These are phyloP conservation scores for Ceratobasidium sp. DNA, from an alignment of 1,284 basidiomycete genomes.

Conservation along the genomic window DNA sequence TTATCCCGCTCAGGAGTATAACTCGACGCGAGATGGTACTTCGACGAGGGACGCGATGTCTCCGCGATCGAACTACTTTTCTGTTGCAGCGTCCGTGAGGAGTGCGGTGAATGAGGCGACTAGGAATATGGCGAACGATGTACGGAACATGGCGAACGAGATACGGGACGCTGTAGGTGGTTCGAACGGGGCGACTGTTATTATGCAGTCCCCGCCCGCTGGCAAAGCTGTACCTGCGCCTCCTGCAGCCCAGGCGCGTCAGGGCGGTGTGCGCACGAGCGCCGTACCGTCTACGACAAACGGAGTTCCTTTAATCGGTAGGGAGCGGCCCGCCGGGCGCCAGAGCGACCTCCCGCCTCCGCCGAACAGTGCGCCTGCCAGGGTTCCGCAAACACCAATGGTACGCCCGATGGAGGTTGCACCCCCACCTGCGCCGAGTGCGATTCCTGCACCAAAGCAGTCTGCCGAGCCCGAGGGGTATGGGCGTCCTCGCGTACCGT, in stretches of 20 bases:
- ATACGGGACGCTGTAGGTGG: constrained; percentile 11
- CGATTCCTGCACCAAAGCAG: background rate
- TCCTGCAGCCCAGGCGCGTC: background rate
- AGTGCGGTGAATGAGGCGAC: constrained; percentile 11
- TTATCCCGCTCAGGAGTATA: too few relatives aligned
- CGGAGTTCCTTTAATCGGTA: background rate
- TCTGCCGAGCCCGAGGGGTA: constrained; percentile 8
- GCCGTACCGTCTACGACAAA: background rate
- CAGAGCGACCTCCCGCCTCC: background rate
- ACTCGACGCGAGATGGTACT: background rate
- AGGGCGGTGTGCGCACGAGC: constrained; percentile 16
- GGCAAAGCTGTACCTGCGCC: constrained; percentile 7
- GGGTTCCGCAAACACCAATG: constrained; percentile 8
- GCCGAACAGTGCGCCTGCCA: background rate
- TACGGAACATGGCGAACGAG: constrained; percentile 22
- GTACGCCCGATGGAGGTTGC: constrained; percentile 1
- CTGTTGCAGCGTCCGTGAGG: constrained; percentile 38
- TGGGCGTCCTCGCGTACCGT: constrained; percentile 23
- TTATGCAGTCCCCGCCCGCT: constrained; percentile 23
- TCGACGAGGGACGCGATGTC: constrained; percentile 40
- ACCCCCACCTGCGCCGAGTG: background rate
- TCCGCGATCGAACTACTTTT: constrained; percentile 39
- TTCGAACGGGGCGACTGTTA: constrained; percentile 10
- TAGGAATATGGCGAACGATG: constrained; percentile 25
- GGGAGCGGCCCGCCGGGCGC: background rate